Conservation (phyloP, 1,284 basidiomycete species). For the Boletus sp. region DNA sequence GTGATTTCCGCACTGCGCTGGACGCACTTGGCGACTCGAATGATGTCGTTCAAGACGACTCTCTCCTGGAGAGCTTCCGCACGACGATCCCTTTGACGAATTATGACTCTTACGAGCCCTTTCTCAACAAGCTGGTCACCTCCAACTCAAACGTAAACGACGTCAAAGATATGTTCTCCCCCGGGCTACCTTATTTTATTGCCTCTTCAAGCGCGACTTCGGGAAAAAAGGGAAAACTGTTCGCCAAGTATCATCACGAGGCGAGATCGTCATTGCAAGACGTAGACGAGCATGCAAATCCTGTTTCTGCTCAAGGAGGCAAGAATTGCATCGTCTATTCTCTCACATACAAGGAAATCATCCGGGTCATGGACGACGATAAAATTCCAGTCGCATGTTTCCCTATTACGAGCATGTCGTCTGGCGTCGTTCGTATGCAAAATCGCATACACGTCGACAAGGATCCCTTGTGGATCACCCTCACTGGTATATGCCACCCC, state of each 20-base stretch:
- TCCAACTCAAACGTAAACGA: conserved; percentile 8
- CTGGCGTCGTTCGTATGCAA: conserved; percentile 20
- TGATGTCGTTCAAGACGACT: background rate
- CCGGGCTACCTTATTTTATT: conserved; percentile 22
- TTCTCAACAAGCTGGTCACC: conserved; percentile 10
- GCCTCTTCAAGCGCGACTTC: conserved; percentile 23
- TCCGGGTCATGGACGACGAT: conserved; percentile 12
- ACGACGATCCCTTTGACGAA: conserved; percentile 17
- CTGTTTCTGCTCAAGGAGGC: conserved; percentile 11
- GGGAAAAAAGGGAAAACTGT: conserved; percentile 16
- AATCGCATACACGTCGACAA: conserved; percentile 11
- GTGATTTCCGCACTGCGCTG: conserved; percentile 10
- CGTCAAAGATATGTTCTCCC: conserved; percentile 25
- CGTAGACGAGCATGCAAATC: conserved; percentile 13
- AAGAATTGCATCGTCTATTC: conserved; percentile 19
- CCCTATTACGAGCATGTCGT: conserved; percentile 16
- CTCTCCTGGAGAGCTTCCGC: conserved; percentile 16
- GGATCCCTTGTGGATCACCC: conserved; percentile 13
- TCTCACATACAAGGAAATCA: conserved; percentile 11
- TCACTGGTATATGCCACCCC: conserved; percentile 8
- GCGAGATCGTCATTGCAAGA: conserved; percentile 7
- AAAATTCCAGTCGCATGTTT: background rate
- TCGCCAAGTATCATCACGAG: conserved; percentile 20
- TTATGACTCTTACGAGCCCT: conserved; percentile 24
- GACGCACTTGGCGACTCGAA: background rate